Evolutionary conservation across 768 basidiomycete genomes (phyloP).

Genomic region (Leccinum uliginosum): DNA sequence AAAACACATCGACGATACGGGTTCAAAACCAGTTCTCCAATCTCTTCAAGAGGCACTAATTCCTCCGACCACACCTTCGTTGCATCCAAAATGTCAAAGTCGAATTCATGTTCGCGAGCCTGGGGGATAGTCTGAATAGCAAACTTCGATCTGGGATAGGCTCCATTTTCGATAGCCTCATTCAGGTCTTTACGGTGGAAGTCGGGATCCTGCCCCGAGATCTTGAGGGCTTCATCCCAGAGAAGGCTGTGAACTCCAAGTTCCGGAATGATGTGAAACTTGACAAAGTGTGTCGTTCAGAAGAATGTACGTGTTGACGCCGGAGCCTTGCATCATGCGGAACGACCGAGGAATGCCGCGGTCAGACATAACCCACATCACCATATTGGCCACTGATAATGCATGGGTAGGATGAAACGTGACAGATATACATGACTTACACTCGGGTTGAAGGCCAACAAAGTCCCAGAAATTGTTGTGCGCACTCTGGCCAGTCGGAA

Average conservation of each 20-base stretch:
- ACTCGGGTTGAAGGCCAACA: conserved; percentile 64
- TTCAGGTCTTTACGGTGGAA: conserved; percentile 85
- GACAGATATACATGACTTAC: conserved; percentile 27
- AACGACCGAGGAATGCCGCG: conserved; percentile 80
- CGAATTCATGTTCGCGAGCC: conserved; percentile 72
- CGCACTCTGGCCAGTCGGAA: conserved; percentile 61
- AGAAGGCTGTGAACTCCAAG: conserved; percentile 78
- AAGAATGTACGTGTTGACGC: conserved; percentile 82
- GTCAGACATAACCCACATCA: conserved; percentile 85
- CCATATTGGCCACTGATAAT: conserved; percentile 57
- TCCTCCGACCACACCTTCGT: conserved; percentile 88
- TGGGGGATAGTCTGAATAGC: conserved; percentile 63
- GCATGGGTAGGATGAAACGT: conserved; percentile 11
- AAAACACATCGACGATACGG: conserved; percentile 69
- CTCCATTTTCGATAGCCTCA: conserved; percentile 74
- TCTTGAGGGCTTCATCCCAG: conserved; percentile 90
- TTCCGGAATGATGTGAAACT: conserved; percentile 81
- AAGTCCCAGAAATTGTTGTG: conserved; percentile 93
- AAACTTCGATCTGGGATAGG: conserved; percentile 74
- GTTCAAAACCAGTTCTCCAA: conserved; percentile 71
- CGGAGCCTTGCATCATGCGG: conserved; percentile 88
- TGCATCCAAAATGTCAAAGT: conserved; percentile 83
- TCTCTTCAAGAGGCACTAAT: conserved; percentile 66
- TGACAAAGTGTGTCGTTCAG: conserved; percentile 75
- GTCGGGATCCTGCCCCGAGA: conserved; percentile 82